These are phyloP conservation scores for Cystobasidium ongulense DNA, from an alignment of 768 basidiomycete genomes.

Conservation along the genomic window DNA sequence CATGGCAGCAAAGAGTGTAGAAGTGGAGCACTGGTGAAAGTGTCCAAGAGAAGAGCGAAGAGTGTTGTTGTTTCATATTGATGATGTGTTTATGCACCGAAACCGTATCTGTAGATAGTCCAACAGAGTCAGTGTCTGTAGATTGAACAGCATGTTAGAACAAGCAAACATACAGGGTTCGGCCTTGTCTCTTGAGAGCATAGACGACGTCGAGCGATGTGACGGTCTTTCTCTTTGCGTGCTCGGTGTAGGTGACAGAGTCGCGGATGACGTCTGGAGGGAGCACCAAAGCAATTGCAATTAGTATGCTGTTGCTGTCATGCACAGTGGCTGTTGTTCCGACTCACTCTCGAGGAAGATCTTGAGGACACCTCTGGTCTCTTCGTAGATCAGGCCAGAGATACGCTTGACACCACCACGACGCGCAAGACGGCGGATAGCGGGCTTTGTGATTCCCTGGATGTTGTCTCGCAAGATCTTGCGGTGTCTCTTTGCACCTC, in stretches of 20 bases:
- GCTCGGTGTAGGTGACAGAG: constrained; percentile 43
- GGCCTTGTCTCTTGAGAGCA: constrained; percentile 56
- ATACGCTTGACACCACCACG: constrained; percentile 98
- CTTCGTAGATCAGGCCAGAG: constrained; percentile 49
- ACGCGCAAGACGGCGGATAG: constrained; percentile 83
- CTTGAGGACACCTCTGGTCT: constrained; percentile 54
- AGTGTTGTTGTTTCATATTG: not conserved
- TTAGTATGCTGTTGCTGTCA: not conserved
- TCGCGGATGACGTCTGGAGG: constrained; percentile 41
- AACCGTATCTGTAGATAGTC: constrained; percentile 3
- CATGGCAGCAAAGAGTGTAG: not conserved
- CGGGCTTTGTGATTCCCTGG: constrained; percentile 79
- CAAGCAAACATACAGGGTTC: constrained; percentile 57
- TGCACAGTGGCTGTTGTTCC: not conserved
- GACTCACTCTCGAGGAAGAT: constrained; percentile 48
- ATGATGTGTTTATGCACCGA: constrained; percentile 26
- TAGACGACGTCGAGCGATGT: constrained; percentile 60
- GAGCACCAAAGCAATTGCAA: too few relatives aligned
- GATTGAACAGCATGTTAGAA: constrained; percentile 8
- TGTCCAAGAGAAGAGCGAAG: constrained; percentile 17
- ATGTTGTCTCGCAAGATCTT: constrained; percentile 66
- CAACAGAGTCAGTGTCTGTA: not conserved
- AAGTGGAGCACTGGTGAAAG: not conserved
- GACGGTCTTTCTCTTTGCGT: constrained; percentile 49
- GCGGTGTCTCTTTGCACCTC: constrained; percentile 53